Evolutionary conservation across 2,329 filamentous ascomycete species (phyloP), one percentile per base, ranked within the genome.

Genomic region (Colletotrichum shisoi): DNA sequence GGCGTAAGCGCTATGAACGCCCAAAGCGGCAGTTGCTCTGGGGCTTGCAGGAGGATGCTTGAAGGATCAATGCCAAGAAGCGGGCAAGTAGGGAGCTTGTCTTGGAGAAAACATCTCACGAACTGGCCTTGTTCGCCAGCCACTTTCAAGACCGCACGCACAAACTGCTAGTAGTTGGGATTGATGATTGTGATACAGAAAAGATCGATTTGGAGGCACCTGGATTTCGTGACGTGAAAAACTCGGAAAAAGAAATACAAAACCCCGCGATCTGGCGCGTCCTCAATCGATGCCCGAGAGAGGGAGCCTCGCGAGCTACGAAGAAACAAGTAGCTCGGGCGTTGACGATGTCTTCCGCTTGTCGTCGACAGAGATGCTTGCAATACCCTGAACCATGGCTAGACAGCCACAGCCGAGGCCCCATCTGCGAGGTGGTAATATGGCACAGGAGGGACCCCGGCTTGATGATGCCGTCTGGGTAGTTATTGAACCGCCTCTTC

Each of bases 1-100:
- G 56, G 62, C 62, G 56, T 64, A 60, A 64, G 62, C 62, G 45
- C 46, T 60, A 60, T 48, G 3, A 15, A 27, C 21, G 3, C 46
- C 12, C 56, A 46, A 64, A 60, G 24, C 9, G 17, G 54, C 11
- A 64, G 4, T 19, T 21, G 40, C 31, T 53, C 2, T 34, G 2
- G 3, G 53, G 13, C 62, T 53, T 53, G 46, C 46, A 59, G 39
- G 11, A 12, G n/a, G 3, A 31, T 39, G 1, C 31, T 40, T 39
- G 27, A 13, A n/a, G 56, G 3, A 39, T 15, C 13, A 17, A 53
- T 53, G 31, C 56, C 46, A 64, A 64, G 48, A 64, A 45, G 46
- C 56, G 39, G 56, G 40, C 3, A 27, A 45, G 31, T 45, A 4
- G 15, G 46, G 21, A 19, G 17, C 46, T 27, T 51, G 39, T 42